phyloP scores from a whole-genome alignment of 129 eudicot species.

The Pittosporum tobira region DNA sequence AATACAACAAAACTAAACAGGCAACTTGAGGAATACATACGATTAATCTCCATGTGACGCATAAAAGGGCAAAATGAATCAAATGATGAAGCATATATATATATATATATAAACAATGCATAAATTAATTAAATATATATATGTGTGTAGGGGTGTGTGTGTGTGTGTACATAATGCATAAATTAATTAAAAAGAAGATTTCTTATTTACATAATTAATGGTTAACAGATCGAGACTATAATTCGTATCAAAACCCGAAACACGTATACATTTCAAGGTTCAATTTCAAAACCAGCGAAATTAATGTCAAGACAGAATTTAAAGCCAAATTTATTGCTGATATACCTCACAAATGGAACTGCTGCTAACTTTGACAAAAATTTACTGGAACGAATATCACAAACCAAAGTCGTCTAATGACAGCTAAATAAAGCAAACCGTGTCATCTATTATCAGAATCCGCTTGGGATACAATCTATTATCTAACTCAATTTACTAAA shows the following conservation, averaged over 20 bases:
- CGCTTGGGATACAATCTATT: neutral
- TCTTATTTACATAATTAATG: too few relatives aligned
- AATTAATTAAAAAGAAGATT: too few relatives aligned
- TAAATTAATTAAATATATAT: too few relatives aligned
- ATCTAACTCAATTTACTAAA: neutral
- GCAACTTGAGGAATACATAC: too few relatives aligned
- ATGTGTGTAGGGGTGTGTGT: too few relatives aligned
- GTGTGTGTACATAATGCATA: too few relatives aligned
- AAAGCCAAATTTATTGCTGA: neutral
- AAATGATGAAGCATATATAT: too few relatives aligned
- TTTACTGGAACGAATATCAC: neutral
- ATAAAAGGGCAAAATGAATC: too few relatives aligned
- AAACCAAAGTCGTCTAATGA: slow-evolving; percentile 17
- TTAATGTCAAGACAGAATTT: neutral
- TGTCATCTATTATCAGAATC: neutral
- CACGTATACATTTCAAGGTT: neutral
- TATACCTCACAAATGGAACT: neutral
- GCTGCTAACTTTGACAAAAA: neutral
- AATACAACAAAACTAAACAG: too few relatives aligned
- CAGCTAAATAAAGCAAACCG: neutral
- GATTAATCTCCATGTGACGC: too few relatives aligned
- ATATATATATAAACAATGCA: too few relatives aligned
- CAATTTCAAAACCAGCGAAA: neutral
- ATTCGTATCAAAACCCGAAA: neutral
- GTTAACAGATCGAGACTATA: too few relatives aligned